Evolutionary conservation across 1,139 yeast species (phyloP), one percentile per base, ranked within the genome.

Genomic region (Sugiyamaella grinbergsii): DNA sequence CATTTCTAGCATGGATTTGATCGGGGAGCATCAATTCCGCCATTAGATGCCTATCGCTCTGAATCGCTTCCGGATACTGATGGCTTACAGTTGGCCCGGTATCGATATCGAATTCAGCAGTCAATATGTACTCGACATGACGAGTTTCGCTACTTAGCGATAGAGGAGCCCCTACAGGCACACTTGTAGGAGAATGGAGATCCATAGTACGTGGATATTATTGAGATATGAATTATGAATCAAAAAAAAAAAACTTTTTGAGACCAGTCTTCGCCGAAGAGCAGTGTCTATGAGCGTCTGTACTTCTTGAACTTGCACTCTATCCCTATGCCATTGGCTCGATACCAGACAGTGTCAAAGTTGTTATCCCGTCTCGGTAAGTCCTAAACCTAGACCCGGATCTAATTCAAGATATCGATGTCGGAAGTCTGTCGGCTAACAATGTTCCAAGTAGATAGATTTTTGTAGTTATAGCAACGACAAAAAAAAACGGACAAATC

Each of bases 1-100:
- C 84, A 26, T 71, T 71, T 42, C 86, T 65, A 51, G 76, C 77
- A 62, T 82, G 86, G 42, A 80, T 78, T 62, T 81, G 85, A 61
- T 82, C 87, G 0, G 87, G 87, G 38, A 82, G 68, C 82, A 82
- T 79, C 44, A 82, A 70, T 62, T 82, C 86, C 0, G 85, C 83
- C 61, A 64, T 60, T 22, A 61, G 47, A 43, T 58, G 59, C 40
- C 59, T 56, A 54, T 76, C 74, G 5, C 82, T 81, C 2, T 80
- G 79, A 13, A 79, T 64, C 19, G 70, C 70, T 29, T 62, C 59
- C 3, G 87, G 87, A 59, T 76, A 78, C 58, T 77, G 82, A 61
- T 74, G 76, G 43, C 73, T 63, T 41, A 82, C 67, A 4, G 76
- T 70, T 1, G 86, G 85, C 1, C 87, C 87, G 56, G 78, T 76